These are phyloP conservation scores for Collybia mongolica DNA, from an alignment of 768 basidiomycete genomes.

Conservation along the genomic window DNA sequence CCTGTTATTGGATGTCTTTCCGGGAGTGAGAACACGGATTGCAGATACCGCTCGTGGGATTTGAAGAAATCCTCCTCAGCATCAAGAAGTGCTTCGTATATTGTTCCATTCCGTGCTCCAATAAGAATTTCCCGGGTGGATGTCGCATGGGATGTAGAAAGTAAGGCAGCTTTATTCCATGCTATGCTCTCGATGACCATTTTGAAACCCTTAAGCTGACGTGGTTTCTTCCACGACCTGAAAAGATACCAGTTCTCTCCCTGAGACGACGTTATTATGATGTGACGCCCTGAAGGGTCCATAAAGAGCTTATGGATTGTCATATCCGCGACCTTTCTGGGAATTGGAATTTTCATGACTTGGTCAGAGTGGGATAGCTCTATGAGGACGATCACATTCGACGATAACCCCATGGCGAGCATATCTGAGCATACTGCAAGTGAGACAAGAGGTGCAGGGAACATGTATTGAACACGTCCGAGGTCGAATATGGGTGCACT, in stretches of 20 bases:
- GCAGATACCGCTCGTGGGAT: conserved; percentile 78
- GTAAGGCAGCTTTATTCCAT: conserved; percentile 77
- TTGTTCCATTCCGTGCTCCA: conserved; percentile 79
- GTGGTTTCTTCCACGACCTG: conserved; percentile 77
- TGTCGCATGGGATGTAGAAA: conserved; percentile 64
- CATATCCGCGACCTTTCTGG: conserved; percentile 73
- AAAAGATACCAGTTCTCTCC: conserved; percentile 96
- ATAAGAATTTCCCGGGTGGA: conserved; percentile 86
- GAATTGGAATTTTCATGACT: conserved; percentile 77
- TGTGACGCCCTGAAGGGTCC: conserved; percentile 91
- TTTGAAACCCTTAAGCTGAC: conserved; percentile 75
- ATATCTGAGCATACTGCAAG: conserved; percentile 86
- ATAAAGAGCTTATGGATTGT: conserved; percentile 81
- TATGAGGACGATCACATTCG: conserved; percentile 81
- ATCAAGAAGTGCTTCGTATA: conserved; percentile 88
- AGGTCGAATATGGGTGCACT: conserved; percentile 74
- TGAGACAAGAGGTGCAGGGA: conserved; percentile 80
- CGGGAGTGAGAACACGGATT: conserved; percentile 71
- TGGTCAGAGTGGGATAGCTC: conserved; percentile 88
- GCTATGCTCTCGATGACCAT: conserved; percentile 89
- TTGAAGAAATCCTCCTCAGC: conserved; percentile 92
- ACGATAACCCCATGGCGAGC: conserved; percentile 79
- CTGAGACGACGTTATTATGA: conserved; percentile 79
- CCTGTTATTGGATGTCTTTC: conserved; percentile 86
- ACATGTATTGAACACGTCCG: conserved; percentile 85